phyloP scores from a whole-genome alignment of 208 protist genomes.

The Crithidia fasciculata region DNA sequence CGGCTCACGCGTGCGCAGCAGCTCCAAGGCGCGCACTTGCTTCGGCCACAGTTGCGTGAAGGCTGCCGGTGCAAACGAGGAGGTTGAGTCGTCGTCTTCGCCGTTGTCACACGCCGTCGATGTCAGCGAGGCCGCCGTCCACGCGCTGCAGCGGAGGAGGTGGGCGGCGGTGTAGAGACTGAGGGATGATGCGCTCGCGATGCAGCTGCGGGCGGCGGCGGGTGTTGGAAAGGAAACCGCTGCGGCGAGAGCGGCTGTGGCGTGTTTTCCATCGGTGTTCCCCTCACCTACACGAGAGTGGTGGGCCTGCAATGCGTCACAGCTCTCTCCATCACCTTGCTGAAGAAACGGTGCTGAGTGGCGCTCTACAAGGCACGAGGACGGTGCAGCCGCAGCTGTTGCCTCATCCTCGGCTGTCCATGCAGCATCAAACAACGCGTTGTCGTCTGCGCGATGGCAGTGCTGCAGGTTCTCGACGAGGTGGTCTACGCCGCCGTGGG shows the following conservation, averaged over 20 bases:
- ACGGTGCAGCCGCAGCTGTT: neutral
- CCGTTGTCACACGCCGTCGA: neutral
- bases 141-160: constrained; percentile 43
- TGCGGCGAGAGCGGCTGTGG: neutral
- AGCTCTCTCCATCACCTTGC: neutral
- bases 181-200: constrained; percentile 20
- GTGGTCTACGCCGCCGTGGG: neutral
- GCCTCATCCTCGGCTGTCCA: neutral
- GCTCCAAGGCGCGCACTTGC: constrained; percentile 12
- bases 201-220: constrained; percentile 17
- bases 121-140: constrained; percentile 22
- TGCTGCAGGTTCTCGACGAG: constrained; percentile 14
- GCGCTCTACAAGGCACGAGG: neutral
- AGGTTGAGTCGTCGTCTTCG: neutral
- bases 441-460: constrained; percentile 7
- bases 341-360: neutral
- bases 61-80: too few relatives aligned
- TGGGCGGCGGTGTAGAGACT: constrained; percentile 40
- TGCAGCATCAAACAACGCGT: neutral
- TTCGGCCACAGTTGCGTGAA: neutral
- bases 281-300: neutral
- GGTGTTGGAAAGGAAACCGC: constrained; percentile 16
- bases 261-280: neutral
- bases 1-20: constrained; percentile 22
- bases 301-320: too few relatives aligned